Percentiles rank a stretch among this genome's conserved stretches.
These are phyloP conservation scores for Geosiphon pyriformis DNA, from an alignment of 192 early-diverging fungal genomes.

Conservation along the genomic window DNA sequence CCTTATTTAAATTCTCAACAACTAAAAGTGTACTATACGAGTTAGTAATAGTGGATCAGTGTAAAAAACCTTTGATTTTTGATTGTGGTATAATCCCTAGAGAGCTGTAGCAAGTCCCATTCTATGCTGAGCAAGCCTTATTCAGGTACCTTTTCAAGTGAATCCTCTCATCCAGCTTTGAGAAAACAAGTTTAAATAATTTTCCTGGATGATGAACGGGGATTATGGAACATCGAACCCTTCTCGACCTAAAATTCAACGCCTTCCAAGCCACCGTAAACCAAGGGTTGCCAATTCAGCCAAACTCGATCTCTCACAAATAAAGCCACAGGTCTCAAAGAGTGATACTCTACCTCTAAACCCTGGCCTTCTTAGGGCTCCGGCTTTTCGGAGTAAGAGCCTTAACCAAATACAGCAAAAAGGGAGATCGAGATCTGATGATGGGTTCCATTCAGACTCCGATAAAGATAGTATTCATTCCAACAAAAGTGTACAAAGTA, in stretches of 20 bases:
- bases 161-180: too few relatives aligned
- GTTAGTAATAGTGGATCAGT: too few relatives aligned
- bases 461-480: slow-evolving; percentile 25
- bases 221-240: neutral
- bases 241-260: neutral
- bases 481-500: slow-evolving; percentile 10
- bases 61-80: too few relatives aligned
- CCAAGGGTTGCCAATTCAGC: neutral
- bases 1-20: too few relatives aligned
- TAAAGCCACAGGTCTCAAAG: neutral
- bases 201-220: slow-evolving; percentile 5
- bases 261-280: neutral
- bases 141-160: too few relatives aligned
- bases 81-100: too few relatives aligned
- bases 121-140: too few relatives aligned
- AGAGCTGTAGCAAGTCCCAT: too few relatives aligned
- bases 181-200: too few relatives aligned
- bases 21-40: too few relatives aligned
- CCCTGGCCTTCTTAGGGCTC: neutral
- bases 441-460: slow-evolving; percentile 24
- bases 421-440: slow-evolving; percentile 18
- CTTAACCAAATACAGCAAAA: neutral
- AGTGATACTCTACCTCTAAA: neutral
- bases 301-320: slow-evolving; percentile 4
- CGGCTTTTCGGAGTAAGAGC: neutral